These are phyloP conservation scores for Debaryomyces nepalensis DNA, from an alignment of 1,139 yeast species.

Conservation along the genomic window DNA sequence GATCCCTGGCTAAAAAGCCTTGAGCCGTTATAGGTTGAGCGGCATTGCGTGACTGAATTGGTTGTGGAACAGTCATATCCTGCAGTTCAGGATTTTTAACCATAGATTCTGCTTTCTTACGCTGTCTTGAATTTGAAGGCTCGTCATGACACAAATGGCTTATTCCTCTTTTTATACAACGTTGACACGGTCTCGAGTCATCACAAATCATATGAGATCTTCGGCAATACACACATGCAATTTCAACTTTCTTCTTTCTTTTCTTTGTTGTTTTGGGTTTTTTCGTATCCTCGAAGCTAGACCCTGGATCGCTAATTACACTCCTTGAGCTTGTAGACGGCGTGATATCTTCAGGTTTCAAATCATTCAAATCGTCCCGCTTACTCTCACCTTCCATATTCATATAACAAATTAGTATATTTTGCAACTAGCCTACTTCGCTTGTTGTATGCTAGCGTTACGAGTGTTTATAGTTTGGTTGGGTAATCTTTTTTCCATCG, in stretches of 20 bases:
- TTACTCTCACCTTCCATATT: conserved; percentile 3
- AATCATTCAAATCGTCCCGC: neutral
- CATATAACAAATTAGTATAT: neutral
- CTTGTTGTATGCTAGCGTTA: neutral
- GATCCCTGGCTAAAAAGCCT: conserved; percentile 9
- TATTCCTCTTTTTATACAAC: conserved; percentile 86
- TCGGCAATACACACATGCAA: conserved; percentile 91
- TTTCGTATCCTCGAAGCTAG: conserved; percentile 11
- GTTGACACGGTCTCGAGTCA: conserved; percentile 79
- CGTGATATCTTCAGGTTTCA: conserved; percentile 11
- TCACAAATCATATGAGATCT: conserved; percentile 96
- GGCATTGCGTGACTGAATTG: conserved; percentile 1
- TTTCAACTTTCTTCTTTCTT: conserved; percentile 59
- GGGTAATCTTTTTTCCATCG: conserved; percentile 7
- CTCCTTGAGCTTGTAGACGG: neutral
- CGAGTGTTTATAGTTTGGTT: neutral
- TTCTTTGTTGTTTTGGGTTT: conserved; percentile 25
- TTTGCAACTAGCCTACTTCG: neutral
- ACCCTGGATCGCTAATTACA: neutral
- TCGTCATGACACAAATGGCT: conserved; percentile 91
- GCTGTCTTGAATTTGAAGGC: conserved; percentile 51
- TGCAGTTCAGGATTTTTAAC: conserved; percentile 12
- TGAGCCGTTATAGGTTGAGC: conserved; percentile 10
- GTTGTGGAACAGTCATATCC: neutral
- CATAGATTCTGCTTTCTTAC: conserved; percentile 44